A percentile compares a stretch with the other conserved stretches of the same genome.
Conservation (phyloP, 2,329 filamentous ascomycete species). For the Aspergillus sergii region DNA sequence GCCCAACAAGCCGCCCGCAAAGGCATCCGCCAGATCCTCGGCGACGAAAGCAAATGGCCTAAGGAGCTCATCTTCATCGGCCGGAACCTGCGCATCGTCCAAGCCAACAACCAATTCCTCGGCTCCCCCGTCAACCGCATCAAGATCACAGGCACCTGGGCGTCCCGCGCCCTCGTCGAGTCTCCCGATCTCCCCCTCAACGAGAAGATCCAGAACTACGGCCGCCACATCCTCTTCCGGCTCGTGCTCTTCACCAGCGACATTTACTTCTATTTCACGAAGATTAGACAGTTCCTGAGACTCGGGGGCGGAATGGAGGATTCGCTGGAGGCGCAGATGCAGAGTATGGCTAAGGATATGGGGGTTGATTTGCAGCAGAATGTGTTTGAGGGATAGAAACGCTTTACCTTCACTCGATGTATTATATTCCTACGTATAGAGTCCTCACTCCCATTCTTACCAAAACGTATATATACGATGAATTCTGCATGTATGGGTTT, state of each 20-base stretch:
- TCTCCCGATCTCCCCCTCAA: conserved; percentile 64
- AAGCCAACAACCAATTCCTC: conserved; percentile 89
- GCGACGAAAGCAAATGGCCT: conserved; percentile 85
- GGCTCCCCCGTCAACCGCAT: conserved; percentile 87
- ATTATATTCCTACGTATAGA: conserved; percentile 3
- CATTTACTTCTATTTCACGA: conserved; percentile 79
- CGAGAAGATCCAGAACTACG: conserved; percentile 69
- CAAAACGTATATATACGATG: neutral
- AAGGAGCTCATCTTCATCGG: conserved; percentile 91
- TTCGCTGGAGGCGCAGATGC: conserved; percentile 86
- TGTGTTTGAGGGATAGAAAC: conserved; percentile 75
- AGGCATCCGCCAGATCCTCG: conserved; percentile 76
- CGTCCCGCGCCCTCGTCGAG: conserved; percentile 78
- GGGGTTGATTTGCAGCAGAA: conserved; percentile 88
- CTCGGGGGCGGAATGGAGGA: conserved; percentile 88
- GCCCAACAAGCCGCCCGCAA: conserved; percentile 75
- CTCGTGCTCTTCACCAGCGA: conserved; percentile 75
- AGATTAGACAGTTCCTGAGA: conserved; percentile 74
- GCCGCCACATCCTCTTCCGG: conserved; percentile 80
- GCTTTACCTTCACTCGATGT: neutral
- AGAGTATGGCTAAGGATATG: conserved; percentile 83
- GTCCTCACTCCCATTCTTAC: neutral
- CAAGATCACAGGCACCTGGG: conserved; percentile 93
- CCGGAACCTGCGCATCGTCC: conserved; percentile 87
- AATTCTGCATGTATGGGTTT: neutral